A percentile compares a stretch with the other conserved stretches of the same genome.
phyloP scores from a whole-genome alignment of 192 early-diverging fungal genomes.

The Dispira parvispora region DNA sequence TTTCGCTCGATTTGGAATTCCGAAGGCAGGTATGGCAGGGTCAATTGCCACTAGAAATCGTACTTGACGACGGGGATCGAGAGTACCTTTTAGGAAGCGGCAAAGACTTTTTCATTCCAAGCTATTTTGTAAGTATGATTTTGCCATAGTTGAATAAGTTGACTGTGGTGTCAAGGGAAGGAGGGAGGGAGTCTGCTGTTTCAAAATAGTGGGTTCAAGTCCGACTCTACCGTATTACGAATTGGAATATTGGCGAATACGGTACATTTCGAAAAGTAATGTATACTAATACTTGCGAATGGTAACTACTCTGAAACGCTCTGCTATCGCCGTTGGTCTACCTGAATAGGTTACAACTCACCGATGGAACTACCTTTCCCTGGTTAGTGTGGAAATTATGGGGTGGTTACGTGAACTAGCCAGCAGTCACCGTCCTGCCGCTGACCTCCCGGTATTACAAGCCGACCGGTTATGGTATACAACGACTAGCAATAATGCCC shows the following conservation, averaged over 20 bases:
- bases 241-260: no score
- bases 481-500: not conserved
- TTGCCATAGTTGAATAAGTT: not conserved
- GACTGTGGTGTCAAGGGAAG: not conserved
- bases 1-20: not conserved
- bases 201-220: not conserved
- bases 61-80: not conserved
- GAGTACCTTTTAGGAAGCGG: not conserved
- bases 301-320: no score
- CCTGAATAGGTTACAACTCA: not conserved
- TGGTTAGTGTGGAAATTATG: conserved; percentile 11
- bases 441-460: not conserved
- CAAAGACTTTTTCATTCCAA: not conserved
- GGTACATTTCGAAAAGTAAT: no score
- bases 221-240: no score
- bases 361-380: conserved; percentile 9
- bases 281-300: no score
- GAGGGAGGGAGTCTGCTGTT: not conserved
- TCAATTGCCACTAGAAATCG: not conserved
- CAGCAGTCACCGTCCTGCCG: not conserved
- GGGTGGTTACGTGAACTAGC: not conserved
- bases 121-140: not conserved
- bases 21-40: not conserved
- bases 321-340: no score
- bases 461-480: not conserved